phyloP scores from a whole-genome alignment of 306 rosid species.

The Cucurbita moschata region DNA sequence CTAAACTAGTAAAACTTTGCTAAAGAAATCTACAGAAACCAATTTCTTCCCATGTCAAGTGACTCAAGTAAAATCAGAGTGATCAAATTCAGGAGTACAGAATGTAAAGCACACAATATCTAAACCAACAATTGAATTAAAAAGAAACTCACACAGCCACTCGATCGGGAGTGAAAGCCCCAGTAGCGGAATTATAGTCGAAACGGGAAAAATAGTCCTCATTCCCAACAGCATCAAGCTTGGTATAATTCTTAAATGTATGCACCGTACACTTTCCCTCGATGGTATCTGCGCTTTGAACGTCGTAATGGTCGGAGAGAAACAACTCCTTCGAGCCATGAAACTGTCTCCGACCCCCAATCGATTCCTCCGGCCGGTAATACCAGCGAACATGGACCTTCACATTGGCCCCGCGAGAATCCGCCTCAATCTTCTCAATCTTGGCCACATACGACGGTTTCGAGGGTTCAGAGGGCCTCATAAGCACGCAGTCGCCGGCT shows the following conservation, averaged over 20 bases:
- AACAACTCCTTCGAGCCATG: conserved; percentile 94
- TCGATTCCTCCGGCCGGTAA: conserved; percentile 96
- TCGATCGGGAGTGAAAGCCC: conserved; percentile 90
- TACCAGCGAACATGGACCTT: conserved; percentile 90
- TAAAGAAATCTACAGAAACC: not conserved
- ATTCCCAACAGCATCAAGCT: conserved; percentile 93
- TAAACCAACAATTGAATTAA: not conserved
- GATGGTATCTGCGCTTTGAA: conserved; percentile 82
- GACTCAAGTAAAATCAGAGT: not conserved
- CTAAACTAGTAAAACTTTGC: not conserved
- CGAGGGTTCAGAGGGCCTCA: conserved; percentile 72
- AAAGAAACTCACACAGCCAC: conserved; percentile 66
- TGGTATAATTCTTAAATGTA: conserved; percentile 73
- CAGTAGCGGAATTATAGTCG: conserved; percentile 83
- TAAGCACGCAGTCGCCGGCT: conserved; percentile 89
- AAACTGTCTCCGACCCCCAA: conserved; percentile 96
- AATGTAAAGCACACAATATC: not conserved
- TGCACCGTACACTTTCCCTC: conserved; percentile 95
- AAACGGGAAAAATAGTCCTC: conserved; percentile 98
- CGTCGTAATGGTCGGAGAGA: conserved; percentile 81
- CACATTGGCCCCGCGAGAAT: conserved; percentile 81
- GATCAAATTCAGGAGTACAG: not conserved
- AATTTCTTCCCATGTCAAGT: not conserved
- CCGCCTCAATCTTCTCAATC: conserved; percentile 93
- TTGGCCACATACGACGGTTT: conserved; percentile 89